Evolutionary conservation across 441 rosid species (phyloP), one percentile per base, ranked within the genome.

Genomic region (Melastoma candidum): DNA sequence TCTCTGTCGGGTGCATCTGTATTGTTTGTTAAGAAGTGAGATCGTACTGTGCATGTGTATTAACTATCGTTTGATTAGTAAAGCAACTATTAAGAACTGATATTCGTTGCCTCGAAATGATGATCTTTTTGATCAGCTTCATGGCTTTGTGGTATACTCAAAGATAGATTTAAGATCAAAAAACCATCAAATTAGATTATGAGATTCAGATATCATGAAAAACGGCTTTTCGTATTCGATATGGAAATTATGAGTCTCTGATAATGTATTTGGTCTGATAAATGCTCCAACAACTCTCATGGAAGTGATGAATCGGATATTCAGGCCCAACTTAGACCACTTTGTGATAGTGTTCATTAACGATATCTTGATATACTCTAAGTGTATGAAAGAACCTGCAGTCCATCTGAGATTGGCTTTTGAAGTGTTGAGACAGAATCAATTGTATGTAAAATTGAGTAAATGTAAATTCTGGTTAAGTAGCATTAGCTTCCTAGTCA

Each of bases 81-180:
- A 53, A 45, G 46, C 12, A 22, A 53, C 56, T n/a, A 29, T 12
- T 1, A 53, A 39, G 22, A 53, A 53, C 2, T 3, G 24, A n/a
- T 51, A 51, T 51, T 44, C 55, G 14, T 26, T 51, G 11, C 41
- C 26, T 0, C 1, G 12, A 3, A 53, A 29, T 12, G 56, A 53
- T 39, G 56, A 53, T 12, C 22, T 53, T 8, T 29, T 53, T n/a
- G 46, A 53, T 53, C 56, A 53, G 12, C 46, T 53, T 10, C 56
- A 39, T 12, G 7, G 46, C 11, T 44, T 25, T n/a, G 22, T 7
- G 7, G 25, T 53, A 1, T 53, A 29, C 7, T 53, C 56, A n/a
- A 36, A 53, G 46, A 53, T 53, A 12, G 24, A 53, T 17, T 14
- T 5, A n/a, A n/a, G 32, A 27, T 27, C 4, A 27, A 4, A 27